Percentiles rank a stretch among this genome's conserved stretches.
phyloP scores from a whole-genome alignment of 2,329 filamentous ascomycete species.

The Akanthomyces dipterigenus region DNA sequence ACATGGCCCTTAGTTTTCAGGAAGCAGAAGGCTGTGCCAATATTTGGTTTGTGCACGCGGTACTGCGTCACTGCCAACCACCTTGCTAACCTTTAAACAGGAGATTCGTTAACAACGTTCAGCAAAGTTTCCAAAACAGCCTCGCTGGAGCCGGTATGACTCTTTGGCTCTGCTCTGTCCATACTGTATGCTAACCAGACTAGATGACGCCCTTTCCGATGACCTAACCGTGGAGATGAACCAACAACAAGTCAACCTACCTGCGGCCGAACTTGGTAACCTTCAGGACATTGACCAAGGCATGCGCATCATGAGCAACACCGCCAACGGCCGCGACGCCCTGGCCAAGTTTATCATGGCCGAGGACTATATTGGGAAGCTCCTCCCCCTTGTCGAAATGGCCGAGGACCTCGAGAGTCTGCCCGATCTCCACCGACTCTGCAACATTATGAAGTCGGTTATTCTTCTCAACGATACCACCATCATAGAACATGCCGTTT shows the following conservation, averaged over 20 bases:
- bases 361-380: slow-evolving; percentile 79
- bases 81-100: slow-evolving; percentile 38
- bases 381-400: slow-evolving; percentile 78
- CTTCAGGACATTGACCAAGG: slow-evolving; percentile 77
- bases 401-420: slow-evolving; percentile 90
- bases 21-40: slow-evolving; percentile 88
- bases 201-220: slow-evolving; percentile 83
- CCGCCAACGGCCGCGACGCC: slow-evolving; percentile 71
- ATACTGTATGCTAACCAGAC: slow-evolving; percentile 20
- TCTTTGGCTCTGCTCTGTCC: background rate
- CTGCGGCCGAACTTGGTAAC: slow-evolving; percentile 72
- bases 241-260: slow-evolving; percentile 61
- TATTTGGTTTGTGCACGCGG: slow-evolving; percentile 63
- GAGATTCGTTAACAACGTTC: slow-evolving; percentile 85
- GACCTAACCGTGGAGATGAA: slow-evolving; percentile 70
- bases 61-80: background rate
- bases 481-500: slow-evolving; percentile 91
- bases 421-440: slow-evolving; percentile 78
- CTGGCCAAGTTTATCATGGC: slow-evolving; percentile 79
- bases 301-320: slow-evolving; percentile 72
- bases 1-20: slow-evolving; percentile 98
- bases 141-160: slow-evolving; percentile 55
- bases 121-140: slow-evolving; percentile 61
- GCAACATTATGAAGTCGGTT: slow-evolving; percentile 96
- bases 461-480: slow-evolving; percentile 90